These are phyloP conservation scores for Lachnellula subtilissima DNA, from an alignment of 2,329 filamentous ascomycete genomes.

Conservation along the genomic window DNA sequence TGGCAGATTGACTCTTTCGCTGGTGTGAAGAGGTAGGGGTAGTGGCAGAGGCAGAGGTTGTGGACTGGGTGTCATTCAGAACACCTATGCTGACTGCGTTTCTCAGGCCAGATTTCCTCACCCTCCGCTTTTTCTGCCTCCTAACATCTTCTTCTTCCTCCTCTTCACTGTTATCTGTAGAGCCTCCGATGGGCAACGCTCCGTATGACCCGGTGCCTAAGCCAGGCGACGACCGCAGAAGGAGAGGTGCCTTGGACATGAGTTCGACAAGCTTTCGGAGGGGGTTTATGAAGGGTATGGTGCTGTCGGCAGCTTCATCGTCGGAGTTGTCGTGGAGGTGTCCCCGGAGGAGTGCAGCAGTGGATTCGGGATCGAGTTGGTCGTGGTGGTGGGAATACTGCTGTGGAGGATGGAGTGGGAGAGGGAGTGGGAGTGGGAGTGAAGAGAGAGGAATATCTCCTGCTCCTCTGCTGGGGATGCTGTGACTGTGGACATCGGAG, in stretches of 20 bases:
- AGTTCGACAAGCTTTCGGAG: constrained; percentile 21
- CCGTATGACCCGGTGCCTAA: constrained; percentile 59
- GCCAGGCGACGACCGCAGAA: constrained; percentile 55
- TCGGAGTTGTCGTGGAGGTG: constrained; percentile 13
- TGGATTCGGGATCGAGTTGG: constrained; percentile 27
- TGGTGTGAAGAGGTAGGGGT: constrained; percentile 6
- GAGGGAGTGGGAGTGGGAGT: constrained; percentile 6
- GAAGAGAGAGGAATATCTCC: constrained; percentile 21
- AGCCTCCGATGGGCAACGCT: constrained; percentile 45
- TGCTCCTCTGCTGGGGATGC: constrained; percentile 3
- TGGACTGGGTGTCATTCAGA: not conserved
- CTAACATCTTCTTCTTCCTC: constrained; percentile 23
- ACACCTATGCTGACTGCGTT: constrained; percentile 22
- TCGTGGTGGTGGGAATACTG: constrained; percentile 6
- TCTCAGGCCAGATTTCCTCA: constrained; percentile 24
- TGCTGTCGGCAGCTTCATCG: constrained; percentile 7
- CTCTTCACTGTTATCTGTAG: constrained; percentile 33
- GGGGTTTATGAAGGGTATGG: constrained; percentile 12
- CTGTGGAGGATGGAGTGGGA: constrained; percentile 6
- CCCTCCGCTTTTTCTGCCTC: constrained; percentile 19
- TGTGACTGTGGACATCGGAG: not conserved
- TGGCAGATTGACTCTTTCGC: constrained; percentile 3
- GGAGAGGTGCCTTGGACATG: constrained; percentile 48
- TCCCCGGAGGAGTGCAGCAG: constrained; percentile 23
- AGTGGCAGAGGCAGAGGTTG: constrained; percentile 9